Evolutionary conservation across 768 basidiomycete species (phyloP).

Genomic region (Psilocybe cyanescens): DNA sequence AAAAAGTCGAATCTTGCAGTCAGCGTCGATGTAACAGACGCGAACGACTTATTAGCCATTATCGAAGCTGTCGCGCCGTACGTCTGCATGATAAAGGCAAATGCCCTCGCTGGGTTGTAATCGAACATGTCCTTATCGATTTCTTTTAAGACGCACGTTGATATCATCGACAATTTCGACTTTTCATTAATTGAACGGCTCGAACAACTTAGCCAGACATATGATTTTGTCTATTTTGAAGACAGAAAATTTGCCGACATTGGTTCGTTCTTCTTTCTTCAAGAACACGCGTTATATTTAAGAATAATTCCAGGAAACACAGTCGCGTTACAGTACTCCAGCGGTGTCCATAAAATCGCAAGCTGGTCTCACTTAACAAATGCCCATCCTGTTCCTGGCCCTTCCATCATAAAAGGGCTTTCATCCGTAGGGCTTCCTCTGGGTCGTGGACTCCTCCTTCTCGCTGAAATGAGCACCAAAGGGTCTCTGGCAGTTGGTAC

Average conservation of each 20-base stretch:
- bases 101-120: slow-evolving; percentile 20
- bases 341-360: slow-evolving; percentile 91
- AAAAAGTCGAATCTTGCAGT: slow-evolving; percentile 94
- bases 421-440: slow-evolving; percentile 84
- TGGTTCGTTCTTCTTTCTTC: slow-evolving; percentile 51
- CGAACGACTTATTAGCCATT: slow-evolving; percentile 79
- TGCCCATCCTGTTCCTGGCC: slow-evolving; percentile 96
- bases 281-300: not conserved
- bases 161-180: slow-evolving; percentile 94
- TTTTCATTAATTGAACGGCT: slow-evolving; percentile 69
- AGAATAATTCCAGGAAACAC: slow-evolving; percentile 76
- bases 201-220: slow-evolving; percentile 69
- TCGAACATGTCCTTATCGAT: slow-evolving; percentile 24
- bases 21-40: slow-evolving; percentile 90
- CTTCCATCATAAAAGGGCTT: slow-evolving; percentile 91
- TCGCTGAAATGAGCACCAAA: slow-evolving; percentile 95
- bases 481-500: slow-evolving; percentile 82
- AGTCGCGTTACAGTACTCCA: slow-evolving; percentile 91
- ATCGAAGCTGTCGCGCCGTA: slow-evolving; percentile 88
- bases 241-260: slow-evolving; percentile 99
- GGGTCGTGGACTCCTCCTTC: slow-evolving; percentile 83
- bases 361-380: slow-evolving; percentile 98
- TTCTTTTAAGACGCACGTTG: slow-evolving; percentile 84
- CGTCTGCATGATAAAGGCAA: slow-evolving; percentile 94
- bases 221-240: slow-evolving; percentile 97